Base-by-base conservation (phyloP, 495 filamentous ascomycete genomes). In the Pseudotulostoma volvatum region DNA sequence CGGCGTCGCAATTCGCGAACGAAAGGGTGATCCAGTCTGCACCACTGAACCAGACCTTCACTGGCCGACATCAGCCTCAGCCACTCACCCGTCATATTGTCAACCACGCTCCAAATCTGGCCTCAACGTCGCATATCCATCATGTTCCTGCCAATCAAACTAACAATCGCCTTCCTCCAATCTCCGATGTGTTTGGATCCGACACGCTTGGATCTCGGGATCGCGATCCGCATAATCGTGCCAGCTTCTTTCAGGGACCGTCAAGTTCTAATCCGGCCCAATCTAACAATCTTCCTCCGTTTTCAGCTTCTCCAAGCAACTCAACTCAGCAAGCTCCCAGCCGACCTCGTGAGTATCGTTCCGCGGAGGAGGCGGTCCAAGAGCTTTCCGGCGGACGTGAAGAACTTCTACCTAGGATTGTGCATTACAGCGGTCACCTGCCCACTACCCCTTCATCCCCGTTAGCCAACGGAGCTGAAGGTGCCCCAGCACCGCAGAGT, bases 21-120 rank as follows among this genome's bases (percentile, higher is more conserved):
- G 90, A 97, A 61, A 71, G 90, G 40, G 86, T 97, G 19, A 88
- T 97, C 39, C 90, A 97, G 60, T 97, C 90, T 3, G 90, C 90
- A 2, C 90, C 90, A 9, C 66, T 97, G n/a, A 73, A 93, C 50
- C 86, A 93, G 55, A 87, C 83, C 9, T 97, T 97, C 56, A 94
- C 90, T 9, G 88, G 90, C 33, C 72, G 83, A 42, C 79, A 88
- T 47, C 76, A 85, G 47, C 74, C 83, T 9, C 81, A 84, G 46
- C 82, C 81, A 1, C 62, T 82, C 48, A 84, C 81, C 23, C 77
- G 86, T 37, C 85, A 93, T 55, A 66, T 85, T 37, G 74, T 77
- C 47, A 85, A 88, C 55, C 80, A 88, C 42, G 79, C 85, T 16
- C 85, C 84, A 5, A 86, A 83, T 41, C 68, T 94, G 34, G 81